phyloP scores from a whole-genome alignment of 2,329 filamentous ascomycete species.

The Arthrinium puccinioides region DNA sequence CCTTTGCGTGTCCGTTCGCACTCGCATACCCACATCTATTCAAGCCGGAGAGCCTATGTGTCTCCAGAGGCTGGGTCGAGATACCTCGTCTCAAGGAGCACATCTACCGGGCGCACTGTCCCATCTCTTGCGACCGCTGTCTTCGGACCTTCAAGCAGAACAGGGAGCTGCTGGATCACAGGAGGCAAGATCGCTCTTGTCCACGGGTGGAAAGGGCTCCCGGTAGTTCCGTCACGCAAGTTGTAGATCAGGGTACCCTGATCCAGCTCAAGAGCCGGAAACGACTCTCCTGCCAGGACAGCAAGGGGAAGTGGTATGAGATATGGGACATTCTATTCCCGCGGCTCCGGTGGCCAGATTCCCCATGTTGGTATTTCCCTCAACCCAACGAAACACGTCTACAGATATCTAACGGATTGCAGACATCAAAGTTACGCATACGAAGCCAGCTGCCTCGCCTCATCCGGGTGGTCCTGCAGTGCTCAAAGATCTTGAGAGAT shows the following conservation, averaged over 20 bases:
- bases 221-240: not conserved
- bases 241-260: not conserved
- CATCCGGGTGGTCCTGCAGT: too few species aligned
- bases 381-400: too few species aligned
- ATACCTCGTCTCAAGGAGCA: constrained; percentile 1
- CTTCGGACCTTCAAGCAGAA: constrained; percentile 1
- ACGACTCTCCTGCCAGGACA: not conserved
- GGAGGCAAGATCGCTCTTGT: not conserved
- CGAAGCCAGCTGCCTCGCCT: too few species aligned
- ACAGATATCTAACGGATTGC: too few species aligned
- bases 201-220: not conserved
- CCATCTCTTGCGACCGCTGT: not conserved
- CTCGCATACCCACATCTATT: not conserved
- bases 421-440: too few species aligned
- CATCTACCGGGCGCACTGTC: not conserved
- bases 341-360: not conserved
- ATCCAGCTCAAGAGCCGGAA: not conserved
- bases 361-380: not conserved
- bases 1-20: not conserved
- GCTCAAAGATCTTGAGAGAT: too few species aligned
- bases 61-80: not conserved
- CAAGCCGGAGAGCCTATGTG: not conserved
- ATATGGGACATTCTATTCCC: constrained; percentile 1
- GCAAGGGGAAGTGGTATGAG: not conserved
- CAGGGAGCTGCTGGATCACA: not conserved